Conservation (phyloP, 1,284 basidiomycete species). For the Microbotryomycetes sp. region DNA sequence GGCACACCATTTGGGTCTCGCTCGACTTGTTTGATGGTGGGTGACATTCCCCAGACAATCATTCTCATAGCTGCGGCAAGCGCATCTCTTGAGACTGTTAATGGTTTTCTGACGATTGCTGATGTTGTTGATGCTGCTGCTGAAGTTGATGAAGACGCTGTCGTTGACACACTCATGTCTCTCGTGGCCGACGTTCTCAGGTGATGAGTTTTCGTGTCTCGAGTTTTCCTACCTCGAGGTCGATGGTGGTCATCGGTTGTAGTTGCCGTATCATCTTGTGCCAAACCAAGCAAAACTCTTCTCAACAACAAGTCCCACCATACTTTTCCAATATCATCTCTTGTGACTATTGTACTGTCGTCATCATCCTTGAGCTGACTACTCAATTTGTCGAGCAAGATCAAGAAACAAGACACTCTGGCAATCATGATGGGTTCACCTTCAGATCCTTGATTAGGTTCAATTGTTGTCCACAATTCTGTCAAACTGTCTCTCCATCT, state of each 20-base stretch:
- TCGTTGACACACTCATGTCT: not conserved
- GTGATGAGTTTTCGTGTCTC: not conserved
- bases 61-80: slow-evolving; percentile 18
- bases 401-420: slow-evolving; percentile 25
- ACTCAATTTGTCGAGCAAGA: slow-evolving; percentile 21
- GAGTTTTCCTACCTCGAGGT: not conserved
- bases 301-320: slow-evolving; percentile 27
- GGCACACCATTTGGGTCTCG: slow-evolving; percentile 6
- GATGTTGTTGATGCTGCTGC: not conserved
- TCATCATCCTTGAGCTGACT: slow-evolving; percentile 26
- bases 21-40: slow-evolving; percentile 5
- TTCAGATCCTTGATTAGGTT: slow-evolving; percentile 25
- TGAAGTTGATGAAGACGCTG: not conserved
- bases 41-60: slow-evolving; percentile 28
- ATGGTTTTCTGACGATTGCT: slow-evolving; percentile 3
- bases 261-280: slow-evolving; percentile 6
- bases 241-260: not conserved
- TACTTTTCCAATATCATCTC: slow-evolving; percentile 21
- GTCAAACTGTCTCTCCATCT: slow-evolving; percentile 26
- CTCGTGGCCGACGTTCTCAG: no score
- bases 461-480: slow-evolving; percentile 24
- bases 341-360: slow-evolving; percentile 21
- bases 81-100: slow-evolving; percentile 25
- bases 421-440: slow-evolving; percentile 17
- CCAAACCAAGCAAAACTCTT: slow-evolving; percentile 24